Evolutionary conservation across 164 flowering plant species (phyloP), one percentile per base, ranked within the genome.

Genomic region (Stephania cephalantha): DNA sequence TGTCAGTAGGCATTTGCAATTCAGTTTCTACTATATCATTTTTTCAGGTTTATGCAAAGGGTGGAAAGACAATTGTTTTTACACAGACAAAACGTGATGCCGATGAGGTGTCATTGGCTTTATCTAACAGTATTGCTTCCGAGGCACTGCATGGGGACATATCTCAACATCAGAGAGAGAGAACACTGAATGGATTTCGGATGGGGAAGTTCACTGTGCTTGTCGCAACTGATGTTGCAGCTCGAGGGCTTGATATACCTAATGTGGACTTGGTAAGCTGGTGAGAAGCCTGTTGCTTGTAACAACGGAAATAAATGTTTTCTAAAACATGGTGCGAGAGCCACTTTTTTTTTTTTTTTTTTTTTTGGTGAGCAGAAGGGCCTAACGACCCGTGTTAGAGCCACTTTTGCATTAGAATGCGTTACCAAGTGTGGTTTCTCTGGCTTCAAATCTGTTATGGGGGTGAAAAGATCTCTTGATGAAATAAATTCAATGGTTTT

Each of bases 71-170:
- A 73, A 95, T 95, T 78, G 95, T 95, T 72, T 95, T 95, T 81
- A 95, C 99, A 29, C 97, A 89, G 78, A 95, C 99, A 71, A 95
- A 95, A 81, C 83, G 93, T 74, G 99, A 95, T 85, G 99, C 99
- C 67, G 99, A 95, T 84, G 98, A 93, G 79, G 97, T 95, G 71
- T 93, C 99, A 70, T 25, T 90, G 86, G 88, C 90, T 65, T 82
- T 95, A 71, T 81, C 97, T 73, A 92, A 70, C 78, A 93, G 86
- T 73, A 91, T 95, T 80, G 78, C 97, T 71, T 90, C 99, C 31
- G 99, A 92, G 83, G 95, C 99, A 82, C 84, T 95, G 73, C 99
- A 95, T 85, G 99, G 99, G 72, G 99, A 95, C 85, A 95, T 93
- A 82, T 90, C 99, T 79, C 99, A 95, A 77, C 97, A 95, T 85